Conservation (phyloP, 768 basidiomycete species). For the Agaricus sinodeliciosus region DNA sequence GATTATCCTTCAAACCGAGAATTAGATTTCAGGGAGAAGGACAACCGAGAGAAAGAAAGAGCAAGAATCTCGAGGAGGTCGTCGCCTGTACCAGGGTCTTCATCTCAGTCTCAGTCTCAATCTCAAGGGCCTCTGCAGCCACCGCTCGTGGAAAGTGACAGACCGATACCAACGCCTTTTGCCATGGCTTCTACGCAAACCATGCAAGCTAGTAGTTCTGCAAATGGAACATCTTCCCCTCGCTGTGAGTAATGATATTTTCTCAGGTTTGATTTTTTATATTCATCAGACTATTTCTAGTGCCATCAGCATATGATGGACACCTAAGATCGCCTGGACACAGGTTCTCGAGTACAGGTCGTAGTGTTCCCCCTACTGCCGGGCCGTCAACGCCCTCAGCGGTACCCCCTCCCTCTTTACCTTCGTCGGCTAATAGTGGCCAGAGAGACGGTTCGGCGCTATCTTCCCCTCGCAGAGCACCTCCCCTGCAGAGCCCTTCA, state of each 20-base stretch:
- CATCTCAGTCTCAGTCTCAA: conserved; percentile 3
- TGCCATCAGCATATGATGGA: conserved; percentile 21
- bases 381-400: conserved; percentile 13
- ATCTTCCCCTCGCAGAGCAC: conserved; percentile 32
- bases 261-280: not conserved
- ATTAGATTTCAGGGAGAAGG: conserved; percentile 13
- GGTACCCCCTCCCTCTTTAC: conserved; percentile 19
- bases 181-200: conserved; percentile 42
- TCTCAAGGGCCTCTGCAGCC: conserved; percentile 1
- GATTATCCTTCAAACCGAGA: conserved; percentile 18
- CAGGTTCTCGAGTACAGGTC: conserved; percentile 25
- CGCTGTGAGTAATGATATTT: conserved; percentile 15
- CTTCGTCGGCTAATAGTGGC: conserved; percentile 15
- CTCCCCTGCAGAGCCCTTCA: conserved; percentile 18
- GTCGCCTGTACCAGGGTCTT: conserved; percentile 9
- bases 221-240: conserved; percentile 26
- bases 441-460: conserved; percentile 7
- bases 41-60: conserved; percentile 14
- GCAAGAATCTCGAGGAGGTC: conserved; percentile 13
- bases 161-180: conserved; percentile 48
- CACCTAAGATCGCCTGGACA: conserved; percentile 37
- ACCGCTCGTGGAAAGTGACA: conserved; percentile 35
- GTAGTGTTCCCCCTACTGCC: conserved; percentile 17
- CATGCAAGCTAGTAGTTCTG: conserved; percentile 18
- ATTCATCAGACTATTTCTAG: not conserved